Base-by-base conservation (phyloP, 495 filamentous ascomycete genomes). In the Xylaria nigripes region DNA sequence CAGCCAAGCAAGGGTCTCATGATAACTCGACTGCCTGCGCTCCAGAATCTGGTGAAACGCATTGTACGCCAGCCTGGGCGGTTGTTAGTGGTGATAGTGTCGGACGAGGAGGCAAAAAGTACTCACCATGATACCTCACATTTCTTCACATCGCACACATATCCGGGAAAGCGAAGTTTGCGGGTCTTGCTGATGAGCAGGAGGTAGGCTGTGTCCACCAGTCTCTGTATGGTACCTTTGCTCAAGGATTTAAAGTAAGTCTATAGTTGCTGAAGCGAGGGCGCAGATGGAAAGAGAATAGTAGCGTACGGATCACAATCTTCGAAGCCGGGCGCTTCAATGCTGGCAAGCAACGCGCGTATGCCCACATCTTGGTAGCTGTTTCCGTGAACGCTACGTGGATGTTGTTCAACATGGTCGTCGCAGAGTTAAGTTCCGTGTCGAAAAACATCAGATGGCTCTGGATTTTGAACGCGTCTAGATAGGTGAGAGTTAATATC, bases 381-480 rank as follows among this genome's bases (percentile, higher is more conserved):
- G 85, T 77, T 54, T 90, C 88, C 27, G 77, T 51, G 54, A 96
- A 90, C 34, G 80, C 84, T 4, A 80, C 71, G 65, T 90, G 84
- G 13, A 94, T 69, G 60, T 92, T 96, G 6, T 68, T 67, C 3
- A 94, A 70, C 3, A 92, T 87, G 0, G 81, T 86, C 1, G 61
- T 43, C 1, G 78, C 60, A 6, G 82, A 81, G 65, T 96, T 97
- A 70, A 91, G 85, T 4, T 73, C 69, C 3, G 87, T 89, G 63
- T 96, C 91, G 52, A 93, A 84, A 66, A 92, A 91, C 86, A 96
- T 94, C 27, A 84, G 76, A 59, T 94, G 86, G 50, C 87, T 81
- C 58, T 93, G 89, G 42, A 91, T 84, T 64, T 93, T 91, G 73
- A 96, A 89, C 0, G 85, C 74, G 63, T 82, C 76, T 74, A 18